Evolutionary conservation across 495 filamentous ascomycete genomes (phyloP).

Genomic region (Neurospora sp.): DNA sequence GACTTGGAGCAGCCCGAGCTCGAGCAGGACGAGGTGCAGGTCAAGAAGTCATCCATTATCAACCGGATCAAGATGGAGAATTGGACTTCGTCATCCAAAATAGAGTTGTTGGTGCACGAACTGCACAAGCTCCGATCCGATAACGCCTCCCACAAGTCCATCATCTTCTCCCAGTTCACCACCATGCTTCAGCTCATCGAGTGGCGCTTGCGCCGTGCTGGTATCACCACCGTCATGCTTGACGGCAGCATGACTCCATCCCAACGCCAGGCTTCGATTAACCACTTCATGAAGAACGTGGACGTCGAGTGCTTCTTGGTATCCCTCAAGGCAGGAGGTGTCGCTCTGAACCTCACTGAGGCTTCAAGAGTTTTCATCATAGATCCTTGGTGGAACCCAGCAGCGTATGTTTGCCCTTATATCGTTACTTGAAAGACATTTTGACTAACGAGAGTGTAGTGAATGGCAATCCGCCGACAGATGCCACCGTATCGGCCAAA

Average conservation of each 20-base stretch:
- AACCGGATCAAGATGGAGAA: slow-evolving; percentile 95
- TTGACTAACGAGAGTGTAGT: slow-evolving; percentile 3
- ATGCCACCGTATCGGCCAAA: slow-evolving; percentile 94
- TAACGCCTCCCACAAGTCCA: slow-evolving; percentile 88
- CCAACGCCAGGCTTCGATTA: slow-evolving; percentile 81
- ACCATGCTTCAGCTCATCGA: slow-evolving; percentile 96
- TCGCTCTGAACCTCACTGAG: slow-evolving; percentile 90
- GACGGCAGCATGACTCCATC: slow-evolving; percentile 92
- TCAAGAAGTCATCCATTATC: slow-evolving; percentile 93
- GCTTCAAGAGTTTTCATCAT: slow-evolving; percentile 90
- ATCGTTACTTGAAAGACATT: neutral
- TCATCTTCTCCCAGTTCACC: slow-evolving; percentile 96
- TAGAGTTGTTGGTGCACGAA: slow-evolving; percentile 89
- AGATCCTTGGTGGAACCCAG: slow-evolving; percentile 98
- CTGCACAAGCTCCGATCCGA: slow-evolving; percentile 79
- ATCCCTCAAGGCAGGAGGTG: slow-evolving; percentile 88
- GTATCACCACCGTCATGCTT: slow-evolving; percentile 95
- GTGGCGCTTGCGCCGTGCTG: slow-evolving; percentile 88
- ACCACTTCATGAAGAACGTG: slow-evolving; percentile 86
- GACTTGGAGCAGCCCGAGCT: slow-evolving; percentile 91
- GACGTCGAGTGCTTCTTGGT: slow-evolving; percentile 93
- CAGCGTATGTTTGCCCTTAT: slow-evolving; percentile 38
- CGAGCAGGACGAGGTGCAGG: slow-evolving; percentile 68
- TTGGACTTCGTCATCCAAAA: slow-evolving; percentile 96
- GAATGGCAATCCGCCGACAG: slow-evolving; percentile 97